Base-by-base conservation (phyloP, 805 yeast genomes). In the Ogataea neopini region DNA sequence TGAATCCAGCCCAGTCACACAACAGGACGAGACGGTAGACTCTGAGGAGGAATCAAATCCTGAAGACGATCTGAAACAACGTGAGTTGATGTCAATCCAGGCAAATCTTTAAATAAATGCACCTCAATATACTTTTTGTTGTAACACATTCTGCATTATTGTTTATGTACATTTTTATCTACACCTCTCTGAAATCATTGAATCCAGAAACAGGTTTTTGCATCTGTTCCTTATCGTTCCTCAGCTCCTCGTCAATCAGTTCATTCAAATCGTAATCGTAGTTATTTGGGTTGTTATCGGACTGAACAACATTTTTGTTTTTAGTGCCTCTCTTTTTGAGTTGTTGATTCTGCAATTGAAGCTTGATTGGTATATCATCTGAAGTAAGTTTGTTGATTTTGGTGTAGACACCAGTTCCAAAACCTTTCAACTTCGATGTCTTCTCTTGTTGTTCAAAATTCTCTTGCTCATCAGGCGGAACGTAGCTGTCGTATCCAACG, bases 181-280 rank as follows among this genome's bases (percentile, higher is more conserved):
- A 44, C 38, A 39, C 47, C 36, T 44, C 32, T 38, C 34, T 47
- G 25, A 45, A 49, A n/a, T 48, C 48, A 2, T 43, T 39, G 25
- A 29, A 35, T 9, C 30, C 44, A 25, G 29, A 39, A 8, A 11
- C 29, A 25, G 34, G 32, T 14, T 29, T 32, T 28, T 18, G 18
- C 28, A n/a, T 48, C 42, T 45, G 59, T 43, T 23, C 43, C 23
- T 34, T 45, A 32, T 68, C 72, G 4, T 54, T 57, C 18, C 45
- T 56, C 10, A 56, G 47, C 45, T 69, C 72, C 36, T 69, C 67
- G 17, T 64, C 57, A 23, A 77, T 75, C 42, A 77, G 61, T 11
- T 76, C 79, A 50, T 77, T 73, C 22, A 77, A 54, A 50, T 75
- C 78, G 49, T 68, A 77, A 54, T 77, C 81, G 58, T 65, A 77